phyloP scores from a whole-genome alignment of 192 early-diverging fungal genomes.

The Rhizophagus prolifer region DNA sequence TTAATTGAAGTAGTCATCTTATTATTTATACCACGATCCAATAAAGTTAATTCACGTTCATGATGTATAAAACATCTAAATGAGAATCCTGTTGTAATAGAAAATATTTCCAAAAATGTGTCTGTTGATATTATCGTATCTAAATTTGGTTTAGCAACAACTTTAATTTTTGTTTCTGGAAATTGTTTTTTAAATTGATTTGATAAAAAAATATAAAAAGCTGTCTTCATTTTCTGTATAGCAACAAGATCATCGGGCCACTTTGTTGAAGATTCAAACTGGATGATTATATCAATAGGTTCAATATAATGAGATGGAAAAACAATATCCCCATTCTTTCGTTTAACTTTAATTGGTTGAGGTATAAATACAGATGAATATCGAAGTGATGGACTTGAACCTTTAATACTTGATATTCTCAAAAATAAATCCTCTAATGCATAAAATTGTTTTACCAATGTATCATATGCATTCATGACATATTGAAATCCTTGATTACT shows the following conservation, averaged over 20 bases:
- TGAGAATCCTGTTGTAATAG: constrained; percentile 61
- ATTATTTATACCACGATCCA: constrained; percentile 52
- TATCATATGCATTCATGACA: constrained; percentile 65
- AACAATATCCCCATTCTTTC: not conserved
- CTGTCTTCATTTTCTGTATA: constrained; percentile 87
- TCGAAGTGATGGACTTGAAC: constrained; percentile 62
- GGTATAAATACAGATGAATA: constrained; percentile 77
- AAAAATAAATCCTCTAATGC: constrained; percentile 68
- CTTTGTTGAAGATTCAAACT: constrained; percentile 78
- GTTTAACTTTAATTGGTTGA: constrained; percentile 52
- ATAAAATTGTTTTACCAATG: constrained; percentile 62
- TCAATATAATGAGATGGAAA: constrained; percentile 51
- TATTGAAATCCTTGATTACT: constrained; percentile 59
- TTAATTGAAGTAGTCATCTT: constrained; percentile 42
- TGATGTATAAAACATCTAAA: constrained; percentile 81
- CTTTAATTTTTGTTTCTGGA: constrained; percentile 31
- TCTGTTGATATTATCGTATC: constrained; percentile 48
- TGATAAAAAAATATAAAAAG: constrained; percentile 79
- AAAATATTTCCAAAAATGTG: constrained; percentile 69
- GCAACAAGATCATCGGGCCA: constrained; percentile 91
- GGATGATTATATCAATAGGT: constrained; percentile 76
- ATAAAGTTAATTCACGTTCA: constrained; percentile 66
- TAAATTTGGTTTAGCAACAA: constrained; percentile 51
- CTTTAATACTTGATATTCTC: constrained; percentile 56
- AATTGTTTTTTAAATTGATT: constrained; percentile 54